phyloP scores from a whole-genome alignment of 108 stramenopile species.

The Fistulifera solaris region DNA sequence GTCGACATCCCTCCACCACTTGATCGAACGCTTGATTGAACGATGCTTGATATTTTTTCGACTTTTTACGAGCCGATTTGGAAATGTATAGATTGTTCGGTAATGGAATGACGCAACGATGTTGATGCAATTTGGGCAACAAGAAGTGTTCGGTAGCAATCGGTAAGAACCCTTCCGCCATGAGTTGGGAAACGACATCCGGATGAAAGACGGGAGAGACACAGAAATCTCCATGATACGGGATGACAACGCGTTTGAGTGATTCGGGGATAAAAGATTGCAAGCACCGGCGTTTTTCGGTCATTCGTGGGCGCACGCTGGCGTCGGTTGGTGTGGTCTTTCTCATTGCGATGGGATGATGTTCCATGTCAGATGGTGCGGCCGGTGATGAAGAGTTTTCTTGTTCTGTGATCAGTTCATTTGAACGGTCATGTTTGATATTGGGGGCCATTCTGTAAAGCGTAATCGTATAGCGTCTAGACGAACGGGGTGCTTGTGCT shows the following conservation, averaged over 20 bases:
- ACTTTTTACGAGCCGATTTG: slow-evolving; percentile 60
- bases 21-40: slow-evolving; percentile 56
- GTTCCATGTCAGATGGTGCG: no score
- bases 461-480: no score
- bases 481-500: no score
- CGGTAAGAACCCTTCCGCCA: slow-evolving; percentile 80
- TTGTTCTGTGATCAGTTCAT: no score
- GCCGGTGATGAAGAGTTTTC: no score
- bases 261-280: slow-evolving; percentile 40
- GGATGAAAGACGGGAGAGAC: slow-evolving; percentile 48
- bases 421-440: no score
- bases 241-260: slow-evolving; percentile 30
- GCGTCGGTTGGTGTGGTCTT: no score
- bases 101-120: slow-evolving; percentile 57
- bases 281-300: no score
- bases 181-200: slow-evolving; percentile 58
- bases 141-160: slow-evolving; percentile 55
- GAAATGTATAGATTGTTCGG: slow-evolving; percentile 48
- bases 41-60: slow-evolving; percentile 45
- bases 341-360: no score
- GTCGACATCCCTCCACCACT: slow-evolving; percentile 66
- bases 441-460: no score
- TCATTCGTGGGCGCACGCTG: no score
- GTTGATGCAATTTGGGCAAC: slow-evolving; percentile 72
- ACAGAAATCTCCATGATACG: slow-evolving; percentile 70